Base-by-base conservation (phyloP, 2,329 filamentous ascomycete species). In the Penicillium sp. region DNA sequence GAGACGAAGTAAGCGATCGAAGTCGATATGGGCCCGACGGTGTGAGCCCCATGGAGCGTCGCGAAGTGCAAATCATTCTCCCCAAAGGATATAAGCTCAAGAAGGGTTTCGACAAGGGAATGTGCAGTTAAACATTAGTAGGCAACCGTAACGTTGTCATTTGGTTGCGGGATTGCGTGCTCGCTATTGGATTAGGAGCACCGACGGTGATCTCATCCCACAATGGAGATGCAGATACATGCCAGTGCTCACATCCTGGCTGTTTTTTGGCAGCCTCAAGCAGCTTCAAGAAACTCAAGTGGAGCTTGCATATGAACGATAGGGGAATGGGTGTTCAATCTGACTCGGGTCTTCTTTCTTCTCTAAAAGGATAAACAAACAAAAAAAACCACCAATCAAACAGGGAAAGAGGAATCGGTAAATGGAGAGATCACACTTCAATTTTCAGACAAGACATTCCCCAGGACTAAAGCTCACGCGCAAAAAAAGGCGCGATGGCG, bases 91-190 rank as follows among this genome's bases (percentile, higher is more conserved):
- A 49, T 53, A 54, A 53, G 47, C 44, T 36, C 53, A 46, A 49
- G 35, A 57, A 59, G 56, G 53, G 56, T 49, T 49, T 55, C 46
- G 19, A 47, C 38, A 35, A 47, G 46, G 44, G 34, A 45, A 44
- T 39, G 52, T 51, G 52, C 53, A 53, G 50, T 47, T 42, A 52
- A 53, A 44, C 59, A 36, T 48, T 29, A 47, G 50, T 61, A 62
- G 61, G 60, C 48, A 57, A 64, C 58, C 49, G 57, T 60, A 57
- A 62, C 57, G 47, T 55, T 68, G 67, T 63, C 68, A 72, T 72
- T 61, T 63, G 57, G 59, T 59, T 63, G 60, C 62, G 60, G 58
- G 66, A 72, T 72, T 67, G 70, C 70, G 70, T 72, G 70, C 69
- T 72, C 65, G 57, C 56, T 58, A 64, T 42, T 29, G 46, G 32